These are phyloP conservation scores for Aureobasidium leucospermi DNA, from an alignment of 2,329 filamentous ascomycete genomes.

Conservation along the genomic window DNA sequence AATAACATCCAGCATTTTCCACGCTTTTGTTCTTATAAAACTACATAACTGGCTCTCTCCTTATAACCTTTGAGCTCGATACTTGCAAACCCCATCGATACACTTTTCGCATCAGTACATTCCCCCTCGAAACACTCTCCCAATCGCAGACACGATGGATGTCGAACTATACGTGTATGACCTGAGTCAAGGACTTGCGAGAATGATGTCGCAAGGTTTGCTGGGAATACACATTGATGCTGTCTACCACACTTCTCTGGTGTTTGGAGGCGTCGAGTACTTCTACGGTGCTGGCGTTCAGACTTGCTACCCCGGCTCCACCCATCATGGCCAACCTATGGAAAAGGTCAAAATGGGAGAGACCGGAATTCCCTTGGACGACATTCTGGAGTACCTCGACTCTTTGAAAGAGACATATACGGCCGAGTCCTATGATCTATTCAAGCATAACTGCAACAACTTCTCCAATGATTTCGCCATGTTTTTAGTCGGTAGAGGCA, in stretches of 20 bases:
- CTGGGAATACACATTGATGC: slow-evolving; percentile 74
- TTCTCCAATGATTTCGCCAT: slow-evolving; percentile 89
- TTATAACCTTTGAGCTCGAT: neutral
- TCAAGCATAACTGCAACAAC: slow-evolving; percentile 92
- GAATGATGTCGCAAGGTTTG: slow-evolving; percentile 49
- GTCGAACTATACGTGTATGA: slow-evolving; percentile 47
- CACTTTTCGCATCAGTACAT: too few relatives aligned
- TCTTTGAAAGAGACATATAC: slow-evolving; percentile 79
- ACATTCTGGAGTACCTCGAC: slow-evolving; percentile 80
- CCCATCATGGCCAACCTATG: slow-evolving; percentile 80
- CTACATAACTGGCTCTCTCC: neutral
- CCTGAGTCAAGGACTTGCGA: slow-evolving; percentile 36
- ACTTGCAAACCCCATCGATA: neutral
- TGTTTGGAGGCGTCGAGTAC: slow-evolving; percentile 79
- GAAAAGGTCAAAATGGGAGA: slow-evolving; percentile 66
- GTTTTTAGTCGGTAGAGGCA: slow-evolving; percentile 81
- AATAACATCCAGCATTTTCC: slow-evolving; percentile 13
- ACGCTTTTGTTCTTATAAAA: neutral
- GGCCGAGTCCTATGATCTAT: slow-evolving; percentile 72
- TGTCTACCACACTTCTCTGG: slow-evolving; percentile 88
- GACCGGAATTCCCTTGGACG: slow-evolving; percentile 70
- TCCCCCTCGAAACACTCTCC: too few relatives aligned
- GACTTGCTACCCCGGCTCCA: slow-evolving; percentile 69
- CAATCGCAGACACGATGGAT: slow-evolving; percentile 31
- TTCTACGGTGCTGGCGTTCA: slow-evolving; percentile 86